Conservation (phyloP, 2,329 filamentous ascomycete species). For the Colletotrichum sp. region DNA sequence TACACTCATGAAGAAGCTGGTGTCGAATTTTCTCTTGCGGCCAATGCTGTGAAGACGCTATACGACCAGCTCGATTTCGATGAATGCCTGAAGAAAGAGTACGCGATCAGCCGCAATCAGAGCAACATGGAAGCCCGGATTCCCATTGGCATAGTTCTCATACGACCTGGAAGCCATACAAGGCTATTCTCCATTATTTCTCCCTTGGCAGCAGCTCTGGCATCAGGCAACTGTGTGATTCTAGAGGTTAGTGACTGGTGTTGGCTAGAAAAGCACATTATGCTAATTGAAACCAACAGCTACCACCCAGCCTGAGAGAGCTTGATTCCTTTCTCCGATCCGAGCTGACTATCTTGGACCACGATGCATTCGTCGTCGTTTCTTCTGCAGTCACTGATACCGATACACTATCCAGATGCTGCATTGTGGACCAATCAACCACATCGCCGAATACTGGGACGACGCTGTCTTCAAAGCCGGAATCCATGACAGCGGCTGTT, state of each 20-base stretch:
- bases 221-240: slow-evolving; percentile 31
- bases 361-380: too few relatives aligned
- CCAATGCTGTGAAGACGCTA: too few relatives aligned
- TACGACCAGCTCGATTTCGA: slow-evolving; percentile 6
- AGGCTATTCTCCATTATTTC: slow-evolving; percentile 28
- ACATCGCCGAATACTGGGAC: too few relatives aligned
- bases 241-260: slow-evolving; percentile 26
- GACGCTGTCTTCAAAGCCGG: too few relatives aligned
- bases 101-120: slow-evolving; percentile 18
- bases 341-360: too few relatives aligned
- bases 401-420: too few relatives aligned
- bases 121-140: neutral
- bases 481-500: too few relatives aligned
- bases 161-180: slow-evolving; percentile 27
- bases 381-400: too few relatives aligned
- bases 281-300: neutral
- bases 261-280: neutral
- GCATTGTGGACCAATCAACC: too few relatives aligned
- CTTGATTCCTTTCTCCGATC: slow-evolving; percentile 4
- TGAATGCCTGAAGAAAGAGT: slow-evolving; percentile 24
- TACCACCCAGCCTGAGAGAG: neutral
- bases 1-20: slow-evolving; percentile 27
- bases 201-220: slow-evolving; percentile 28
- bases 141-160: slow-evolving; percentile 24
- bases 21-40: slow-evolving; percentile 34